Percentiles rank a stretch among this genome's conserved stretches.
Evolutionary conservation across 2,329 filamentous ascomycete genomes (phyloP).

Genomic region (Aspergillus neoniger): DNA sequence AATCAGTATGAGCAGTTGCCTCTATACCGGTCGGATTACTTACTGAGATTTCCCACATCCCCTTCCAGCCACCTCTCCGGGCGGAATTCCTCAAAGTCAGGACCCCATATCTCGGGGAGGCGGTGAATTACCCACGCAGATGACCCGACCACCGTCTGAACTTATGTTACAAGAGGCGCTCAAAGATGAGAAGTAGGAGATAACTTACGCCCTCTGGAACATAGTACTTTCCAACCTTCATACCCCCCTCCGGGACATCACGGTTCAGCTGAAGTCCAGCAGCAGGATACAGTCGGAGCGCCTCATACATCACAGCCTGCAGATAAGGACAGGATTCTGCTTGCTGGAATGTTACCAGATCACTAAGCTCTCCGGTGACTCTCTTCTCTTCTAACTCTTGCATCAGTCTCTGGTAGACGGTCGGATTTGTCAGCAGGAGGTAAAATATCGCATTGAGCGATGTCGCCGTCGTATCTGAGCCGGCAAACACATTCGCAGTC

Average conservation of each 20-base stretch:
- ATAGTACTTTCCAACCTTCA: not conserved
- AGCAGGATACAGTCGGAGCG: constrained; percentile 3
- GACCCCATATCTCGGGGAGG: not conserved
- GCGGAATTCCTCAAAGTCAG: constrained; percentile 4
- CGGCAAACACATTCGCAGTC: not conserved
- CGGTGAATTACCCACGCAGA: constrained; percentile 2
- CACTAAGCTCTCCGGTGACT: not conserved
- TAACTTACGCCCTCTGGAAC: not conserved
- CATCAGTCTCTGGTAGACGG: not conserved
- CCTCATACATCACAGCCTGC: constrained; percentile 9
- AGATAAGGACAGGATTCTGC: not conserved
- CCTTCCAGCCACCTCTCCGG: constrained; percentile 7
- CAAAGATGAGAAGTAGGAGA: not conserved
- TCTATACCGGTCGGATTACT: not conserved
- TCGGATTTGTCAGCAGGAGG: not conserved
- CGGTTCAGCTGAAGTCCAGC: not conserved
- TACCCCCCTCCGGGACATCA: not conserved
- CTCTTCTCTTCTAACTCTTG: not conserved
- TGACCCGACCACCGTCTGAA: not conserved
- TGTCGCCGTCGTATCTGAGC: not conserved
- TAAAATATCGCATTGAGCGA: not conserved
- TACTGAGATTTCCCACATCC: not conserved
- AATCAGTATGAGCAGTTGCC: not conserved
- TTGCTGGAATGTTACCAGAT: not conserved
- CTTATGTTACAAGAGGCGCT: not conserved